A percentile compares a stretch with the other conserved stretches of the same genome.
Evolutionary conservation across 371 early-diverging fungal species (phyloP).

Genomic region (Mortierella sp.): DNA sequence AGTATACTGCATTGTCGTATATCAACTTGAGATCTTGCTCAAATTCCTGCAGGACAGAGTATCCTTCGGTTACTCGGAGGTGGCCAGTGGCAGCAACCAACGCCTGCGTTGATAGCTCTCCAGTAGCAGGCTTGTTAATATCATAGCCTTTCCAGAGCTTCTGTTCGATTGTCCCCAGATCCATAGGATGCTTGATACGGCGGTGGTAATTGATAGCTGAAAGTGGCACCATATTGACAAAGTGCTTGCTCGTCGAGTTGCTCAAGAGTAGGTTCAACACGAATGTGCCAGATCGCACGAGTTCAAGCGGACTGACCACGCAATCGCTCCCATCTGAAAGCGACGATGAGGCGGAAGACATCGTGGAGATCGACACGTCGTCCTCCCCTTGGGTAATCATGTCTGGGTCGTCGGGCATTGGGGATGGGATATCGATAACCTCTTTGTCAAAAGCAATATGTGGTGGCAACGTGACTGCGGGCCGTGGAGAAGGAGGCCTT

Average conservation of each 20-base stretch:
- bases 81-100: conserved; percentile 3
- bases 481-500: too few relatives aligned
- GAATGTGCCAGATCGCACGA: conserved; percentile 32
- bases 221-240: conserved; percentile 40
- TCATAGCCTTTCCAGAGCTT: conserved; percentile 57
- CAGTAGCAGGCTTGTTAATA: neutral
- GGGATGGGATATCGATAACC: too few relatives aligned
- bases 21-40: conserved; percentile 69
- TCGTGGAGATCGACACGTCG: neutral
- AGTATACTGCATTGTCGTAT: conserved; percentile 58
- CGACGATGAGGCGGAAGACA: neutral
- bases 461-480: too few relatives aligned
- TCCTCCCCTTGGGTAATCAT: neutral
- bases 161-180: conserved; percentile 71
- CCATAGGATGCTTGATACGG: conserved; percentile 79
- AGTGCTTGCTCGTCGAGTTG: conserved; percentile 34
- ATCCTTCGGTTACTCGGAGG: conserved; percentile 44
- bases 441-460: too few relatives aligned
- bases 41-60: conserved; percentile 60
- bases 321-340: neutral
- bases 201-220: conserved; percentile 57
- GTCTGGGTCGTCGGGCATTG: neutral
- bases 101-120: neutral
- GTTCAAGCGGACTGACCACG: conserved; percentile 6
- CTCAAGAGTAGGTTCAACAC: conserved; percentile 31